Evolutionary conservation across 208 protist genomes (phyloP).

Genomic region (Leishmania amazonensis): DNA sequence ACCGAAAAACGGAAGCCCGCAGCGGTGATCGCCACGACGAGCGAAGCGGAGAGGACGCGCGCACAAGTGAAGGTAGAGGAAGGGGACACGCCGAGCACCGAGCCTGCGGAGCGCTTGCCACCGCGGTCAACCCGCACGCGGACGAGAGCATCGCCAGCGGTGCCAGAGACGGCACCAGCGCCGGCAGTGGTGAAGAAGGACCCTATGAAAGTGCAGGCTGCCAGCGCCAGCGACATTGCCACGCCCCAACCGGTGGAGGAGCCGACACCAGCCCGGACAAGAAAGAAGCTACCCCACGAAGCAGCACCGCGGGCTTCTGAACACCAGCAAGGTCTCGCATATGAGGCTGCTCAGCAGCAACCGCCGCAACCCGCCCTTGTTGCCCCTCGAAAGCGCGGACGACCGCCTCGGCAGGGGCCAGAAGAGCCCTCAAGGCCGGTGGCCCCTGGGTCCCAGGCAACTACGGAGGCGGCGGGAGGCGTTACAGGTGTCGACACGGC

Average conservation of each 20-base stretch:
- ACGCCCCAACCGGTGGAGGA: background rate
- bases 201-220: background rate
- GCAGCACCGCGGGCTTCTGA: background rate
- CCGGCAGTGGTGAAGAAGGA: background rate
- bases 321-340: background rate
- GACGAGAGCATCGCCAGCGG: background rate
- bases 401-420: background rate
- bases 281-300: background rate
- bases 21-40: slow-evolving; percentile 3
- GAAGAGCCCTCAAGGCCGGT: background rate
- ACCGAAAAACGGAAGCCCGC: background rate
- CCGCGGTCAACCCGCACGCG: background rate
- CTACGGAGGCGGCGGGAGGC: background rate
- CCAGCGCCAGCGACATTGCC: background rate
- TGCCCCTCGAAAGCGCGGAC: slow-evolving; percentile 2
- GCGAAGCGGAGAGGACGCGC: background rate
- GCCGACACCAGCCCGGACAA: background rate
- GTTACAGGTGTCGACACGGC: background rate
- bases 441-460: background rate
- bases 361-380: background rate
- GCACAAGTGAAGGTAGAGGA: slow-evolving; percentile 1
- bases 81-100: background rate
- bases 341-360: background rate
- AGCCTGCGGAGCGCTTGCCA: slow-evolving; percentile 1
- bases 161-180: background rate